phyloP scores from a whole-genome alignment of 306 rosid species.

The Inga oerstediana region DNA sequence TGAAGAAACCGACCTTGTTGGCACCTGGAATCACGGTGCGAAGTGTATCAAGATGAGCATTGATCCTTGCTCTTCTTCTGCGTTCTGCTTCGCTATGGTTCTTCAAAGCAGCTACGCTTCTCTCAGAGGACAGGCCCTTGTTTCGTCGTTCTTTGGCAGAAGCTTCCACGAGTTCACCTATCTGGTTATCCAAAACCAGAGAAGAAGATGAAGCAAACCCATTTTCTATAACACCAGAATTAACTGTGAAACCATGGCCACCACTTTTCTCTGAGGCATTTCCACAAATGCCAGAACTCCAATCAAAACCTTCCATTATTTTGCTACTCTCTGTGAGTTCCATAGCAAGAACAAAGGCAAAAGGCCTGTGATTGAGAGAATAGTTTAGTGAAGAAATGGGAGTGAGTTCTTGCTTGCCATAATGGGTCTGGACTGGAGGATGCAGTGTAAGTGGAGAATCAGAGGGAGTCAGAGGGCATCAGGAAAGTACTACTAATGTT shows the following conservation, averaged over 20 bases:
- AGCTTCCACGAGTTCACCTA: conserved; percentile 61
- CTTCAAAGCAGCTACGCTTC: conserved; percentile 66
- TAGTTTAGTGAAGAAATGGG: conserved; percentile 34
- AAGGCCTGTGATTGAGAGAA: neutral
- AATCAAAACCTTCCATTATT: conserved; percentile 46
- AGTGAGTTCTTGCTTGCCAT: conserved; percentile 29
- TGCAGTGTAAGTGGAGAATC: conserved; percentile 6
- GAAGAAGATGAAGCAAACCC: conserved; percentile 62
- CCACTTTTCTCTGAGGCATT: neutral
- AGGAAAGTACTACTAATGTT: conserved; percentile 25
- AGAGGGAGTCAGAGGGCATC: conserved; percentile 25
- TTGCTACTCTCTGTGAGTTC: conserved; percentile 6
- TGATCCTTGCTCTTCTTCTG: conserved; percentile 73
- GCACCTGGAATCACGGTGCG: conserved; percentile 66
- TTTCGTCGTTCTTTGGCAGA: conserved; percentile 44
- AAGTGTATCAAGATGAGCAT: conserved; percentile 69
- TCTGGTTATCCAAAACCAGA: conserved; percentile 42
- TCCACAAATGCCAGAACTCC: neutral
- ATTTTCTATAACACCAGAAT: conserved; percentile 13
- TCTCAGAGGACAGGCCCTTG: conserved; percentile 53
- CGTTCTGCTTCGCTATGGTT: conserved; percentile 79
- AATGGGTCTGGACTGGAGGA: conserved; percentile 36
- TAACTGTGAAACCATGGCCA: conserved; percentile 25
- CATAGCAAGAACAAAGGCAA: conserved; percentile 6
- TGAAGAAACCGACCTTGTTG: conserved; percentile 49